Base-by-base conservation (phyloP, 1,284 basidiomycete genomes). In the Ustilago curta region DNA sequence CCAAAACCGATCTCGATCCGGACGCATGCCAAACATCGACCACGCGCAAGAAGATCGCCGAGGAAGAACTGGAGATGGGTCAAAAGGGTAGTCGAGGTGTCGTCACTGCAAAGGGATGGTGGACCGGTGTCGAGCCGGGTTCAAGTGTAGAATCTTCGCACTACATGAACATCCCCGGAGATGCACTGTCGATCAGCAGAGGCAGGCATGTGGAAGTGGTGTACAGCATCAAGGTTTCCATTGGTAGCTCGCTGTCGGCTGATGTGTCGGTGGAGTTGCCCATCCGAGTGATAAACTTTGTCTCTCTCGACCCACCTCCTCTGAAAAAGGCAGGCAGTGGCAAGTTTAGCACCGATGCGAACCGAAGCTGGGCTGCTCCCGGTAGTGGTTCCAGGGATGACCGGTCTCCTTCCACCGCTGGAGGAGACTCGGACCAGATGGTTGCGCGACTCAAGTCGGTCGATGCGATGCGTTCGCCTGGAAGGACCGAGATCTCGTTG, bases 231-330 rank as follows among this genome's bases (percentile, higher is more conserved):
- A 90, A 90, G 56, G 89, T 95, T 25, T 90, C 90, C 1, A 86
- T 93, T 51, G 90, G 90, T 75, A 90, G 90, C 18, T 87, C 89
- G 2, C 87, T 94, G 53, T 88, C 89, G 2, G 87, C 91, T 4
- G 90, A 91, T 64, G 86, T 92, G 25, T 88, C 88, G 43, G 90
- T 91, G 47, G 89, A 89, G 32, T 85, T 94, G 12, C 93, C 93
- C 0, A 86, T 94, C 66, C 87, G 88, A 12, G 89, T 94, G 80
- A 87, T 93, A 86, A 92, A 91, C 83, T 91, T 92, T 84, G 85
- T 93, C 21, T 94, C 93, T 18, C 86, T 94, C 66, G 92, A 94
- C 81, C 91, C 92, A 29, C 90, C 91, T 18, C 90, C 91, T 43
- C 59, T 73, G 4, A 81, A 75, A 61, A 65, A 70, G 29, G 61